Percentiles rank a stretch among this genome's conserved stretches.
phyloP scores from a whole-genome alignment of 805 yeast species.

The Cyberlindnera euphorbiae region DNA sequence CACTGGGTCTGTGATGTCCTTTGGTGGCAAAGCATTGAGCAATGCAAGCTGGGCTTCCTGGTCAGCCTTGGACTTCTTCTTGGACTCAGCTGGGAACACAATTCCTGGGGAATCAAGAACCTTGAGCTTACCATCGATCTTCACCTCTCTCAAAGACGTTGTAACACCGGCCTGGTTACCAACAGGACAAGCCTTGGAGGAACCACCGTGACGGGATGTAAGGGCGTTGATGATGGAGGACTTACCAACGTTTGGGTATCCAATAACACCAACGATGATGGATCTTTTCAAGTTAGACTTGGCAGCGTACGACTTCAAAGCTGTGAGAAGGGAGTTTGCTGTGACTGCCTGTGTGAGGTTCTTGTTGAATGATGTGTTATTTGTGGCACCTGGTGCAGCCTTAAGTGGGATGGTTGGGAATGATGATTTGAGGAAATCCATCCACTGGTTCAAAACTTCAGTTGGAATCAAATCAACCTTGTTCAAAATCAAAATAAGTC shows the following conservation, averaged over 20 bases:
- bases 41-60: constrained; percentile 87
- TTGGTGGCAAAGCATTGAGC: constrained; percentile 85
- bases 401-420: constrained; percentile 92
- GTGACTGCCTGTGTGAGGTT: constrained; percentile 68
- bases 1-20: constrained; percentile 76
- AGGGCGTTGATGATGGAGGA: constrained; percentile 91
- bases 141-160: constrained; percentile 84
- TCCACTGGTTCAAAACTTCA: constrained; percentile 78
- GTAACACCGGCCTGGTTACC: constrained; percentile 99
- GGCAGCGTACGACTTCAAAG: constrained; percentile 80
- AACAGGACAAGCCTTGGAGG: constrained; percentile 81
- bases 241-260: constrained; percentile 96
- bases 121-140: constrained; percentile 84
- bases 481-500: constrained; percentile 81
- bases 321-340: constrained; percentile 66
- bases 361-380: constrained; percentile 64
- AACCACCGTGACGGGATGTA: constrained; percentile 72
- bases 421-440: constrained; percentile 65
- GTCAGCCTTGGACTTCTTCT: constrained; percentile 48
- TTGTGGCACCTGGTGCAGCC: constrained; percentile 72
- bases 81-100: constrained; percentile 76
- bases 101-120: constrained; percentile 96
- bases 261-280: constrained; percentile 90
- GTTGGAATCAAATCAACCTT: constrained; percentile 93
- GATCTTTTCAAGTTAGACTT: constrained; percentile 84